These are phyloP conservation scores for Fomitopsis palustris DNA, from an alignment of 1,284 basidiomycete genomes.

Conservation along the genomic window DNA sequence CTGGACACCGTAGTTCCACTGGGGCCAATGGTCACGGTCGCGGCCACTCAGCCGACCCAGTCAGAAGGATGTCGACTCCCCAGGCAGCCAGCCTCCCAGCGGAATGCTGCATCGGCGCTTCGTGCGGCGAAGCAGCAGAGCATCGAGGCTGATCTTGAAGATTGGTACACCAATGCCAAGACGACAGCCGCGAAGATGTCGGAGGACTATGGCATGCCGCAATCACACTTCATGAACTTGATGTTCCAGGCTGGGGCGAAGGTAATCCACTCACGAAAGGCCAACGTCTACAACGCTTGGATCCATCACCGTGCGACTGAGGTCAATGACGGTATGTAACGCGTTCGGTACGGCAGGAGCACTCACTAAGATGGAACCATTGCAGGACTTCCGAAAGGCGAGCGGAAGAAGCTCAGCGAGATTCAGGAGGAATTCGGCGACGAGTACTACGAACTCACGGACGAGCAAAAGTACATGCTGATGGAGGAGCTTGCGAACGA, in stretches of 20 bases:
- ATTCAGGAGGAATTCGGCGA: neutral
- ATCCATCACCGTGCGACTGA: neutral
- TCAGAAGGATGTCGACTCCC: no score
- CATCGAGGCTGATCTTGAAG: neutral
- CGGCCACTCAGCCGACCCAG: no score
- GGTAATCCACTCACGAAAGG: neutral
- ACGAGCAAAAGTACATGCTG: neutral
- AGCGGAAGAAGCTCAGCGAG: neutral
- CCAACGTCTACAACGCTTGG: neutral
- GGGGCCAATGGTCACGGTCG: no score
- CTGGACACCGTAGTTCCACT: no score
- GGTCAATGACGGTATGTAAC: neutral
- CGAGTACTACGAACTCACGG: neutral
- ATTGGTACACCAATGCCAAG: neutral
- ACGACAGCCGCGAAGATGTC: neutral
- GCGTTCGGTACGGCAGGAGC: no score
- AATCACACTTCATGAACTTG: neutral
- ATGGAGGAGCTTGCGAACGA: neutral
- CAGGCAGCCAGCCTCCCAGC: no score
- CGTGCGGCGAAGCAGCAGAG: neutral
- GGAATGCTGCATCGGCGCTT: no score
- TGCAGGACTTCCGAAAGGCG: neutral
- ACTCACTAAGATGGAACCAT: no score
- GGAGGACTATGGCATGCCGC: neutral
- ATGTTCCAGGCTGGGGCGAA: neutral